Evolutionary conservation across 805 yeast genomes (phyloP), one percentile per base, ranked within the genome.

Genomic region (Metschnikowia dekortorum): DNA sequence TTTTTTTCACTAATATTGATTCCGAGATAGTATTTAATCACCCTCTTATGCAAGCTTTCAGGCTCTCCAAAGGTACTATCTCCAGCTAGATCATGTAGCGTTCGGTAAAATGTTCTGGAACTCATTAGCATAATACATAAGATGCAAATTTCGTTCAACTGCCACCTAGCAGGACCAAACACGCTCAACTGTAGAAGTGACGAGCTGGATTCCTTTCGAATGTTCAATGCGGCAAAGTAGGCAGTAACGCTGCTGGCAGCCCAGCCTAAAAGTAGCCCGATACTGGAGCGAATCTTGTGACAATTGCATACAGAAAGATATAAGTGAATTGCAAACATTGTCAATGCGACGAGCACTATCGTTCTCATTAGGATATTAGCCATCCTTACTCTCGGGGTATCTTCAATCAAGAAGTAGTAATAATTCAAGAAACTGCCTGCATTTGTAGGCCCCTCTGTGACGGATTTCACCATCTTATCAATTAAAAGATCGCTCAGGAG

Each of bases 221-320:
- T 54, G n/a, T 65, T 48, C 6, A 70, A 30, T 0, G 75, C 55
- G 0, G 73, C 70, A 6, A 66, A 53, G 7, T 61, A 40, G 4
- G 70, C 58, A 0, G 70, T 47, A 7, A 61, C 16, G 0, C 61
- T 61, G 28, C 63, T 65, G 5, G 61, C 57, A 5, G 65, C 37
- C 77, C 77, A 73, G 3, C 74, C 76, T 22, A 64, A 39, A 9
- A 73, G 31, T 18, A 73, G 56, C 0, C 77, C 76, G 8, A 68
- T 39, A 47, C 57, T 66, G 2, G 74, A 69, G 30, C 72, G 55
- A 10, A 73, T 60, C 44, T 65, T 66, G 48, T 68, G 71, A 39
- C 60, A 60, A 46, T 72, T 72, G 37, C 70, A 61, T 11, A 71
- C 55, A 11, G 70, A 56, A 28, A 70, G 50, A 54, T 64, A 68